phyloP scores from a whole-genome alignment of 352 stramenopile species.

The Peronospora destructor region DNA sequence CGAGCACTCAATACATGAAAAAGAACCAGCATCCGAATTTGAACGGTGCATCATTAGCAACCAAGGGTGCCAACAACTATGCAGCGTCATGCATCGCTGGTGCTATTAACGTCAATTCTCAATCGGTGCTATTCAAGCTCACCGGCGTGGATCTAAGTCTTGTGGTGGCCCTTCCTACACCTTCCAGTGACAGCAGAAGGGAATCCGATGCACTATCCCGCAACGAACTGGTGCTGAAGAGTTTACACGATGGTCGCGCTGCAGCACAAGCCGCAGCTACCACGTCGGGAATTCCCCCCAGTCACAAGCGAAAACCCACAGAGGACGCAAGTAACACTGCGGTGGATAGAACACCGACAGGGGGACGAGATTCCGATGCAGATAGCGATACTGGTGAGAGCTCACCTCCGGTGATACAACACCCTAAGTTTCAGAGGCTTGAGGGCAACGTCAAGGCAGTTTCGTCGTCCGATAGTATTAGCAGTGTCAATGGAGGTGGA shows the following conservation, averaged over 20 bases:
- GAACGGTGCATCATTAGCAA: conserved; percentile 53
- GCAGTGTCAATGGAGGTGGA: conserved; percentile 28
- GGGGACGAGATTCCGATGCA: conserved; percentile 20
- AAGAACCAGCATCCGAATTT: conserved; percentile 45
- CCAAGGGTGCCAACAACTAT: conserved; percentile 64
- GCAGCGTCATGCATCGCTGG: conserved; percentile 67
- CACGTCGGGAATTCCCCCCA: conserved; percentile 16
- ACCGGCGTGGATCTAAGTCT: conserved; percentile 64
- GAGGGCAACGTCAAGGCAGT: conserved; percentile 38
- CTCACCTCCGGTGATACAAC: conserved; percentile 24
- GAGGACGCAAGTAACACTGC: conserved; percentile 23
- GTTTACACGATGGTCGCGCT: conserved; percentile 33
- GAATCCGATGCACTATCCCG: conserved; percentile 40
- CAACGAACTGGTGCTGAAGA: conserved; percentile 55
- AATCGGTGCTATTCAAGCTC: conserved; percentile 69
- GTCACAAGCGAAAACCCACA: conserved; percentile 50
- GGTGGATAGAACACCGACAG: conserved; percentile 15
- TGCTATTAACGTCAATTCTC: conserved; percentile 58
- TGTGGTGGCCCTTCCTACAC: conserved; percentile 28
- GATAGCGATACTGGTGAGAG: conserved; percentile 25
- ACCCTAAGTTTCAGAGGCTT: conserved; percentile 48
- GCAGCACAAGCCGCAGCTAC: conserved; percentile 6
- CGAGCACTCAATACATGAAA: conserved; percentile 80
- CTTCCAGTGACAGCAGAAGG: conserved; percentile 14
- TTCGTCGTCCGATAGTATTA: conserved; percentile 42